phyloP scores from a whole-genome alignment of 2,329 filamentous ascomycete genomes.

The Xylariaceae sp. region DNA sequence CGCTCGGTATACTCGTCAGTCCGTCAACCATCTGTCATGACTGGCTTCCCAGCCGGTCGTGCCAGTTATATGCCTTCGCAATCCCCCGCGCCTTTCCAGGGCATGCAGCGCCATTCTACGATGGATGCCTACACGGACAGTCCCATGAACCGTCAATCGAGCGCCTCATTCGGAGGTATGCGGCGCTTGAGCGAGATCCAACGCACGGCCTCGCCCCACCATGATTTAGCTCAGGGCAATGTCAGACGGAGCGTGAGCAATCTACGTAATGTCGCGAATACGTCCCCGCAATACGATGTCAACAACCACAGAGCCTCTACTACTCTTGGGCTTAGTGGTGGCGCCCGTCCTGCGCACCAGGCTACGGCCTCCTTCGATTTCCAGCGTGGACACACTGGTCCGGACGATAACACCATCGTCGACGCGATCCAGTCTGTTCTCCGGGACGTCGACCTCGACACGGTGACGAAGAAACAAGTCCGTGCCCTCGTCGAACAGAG shows the following conservation, averaged over 20 bases:
- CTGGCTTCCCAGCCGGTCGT: conserved; percentile 65
- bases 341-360: conserved; percentile 44
- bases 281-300: conserved; percentile 40
- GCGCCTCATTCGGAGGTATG: conserved; percentile 58
- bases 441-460: conserved; percentile 85
- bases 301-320: conserved; percentile 38
- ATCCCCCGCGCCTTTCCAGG: conserved; percentile 67
- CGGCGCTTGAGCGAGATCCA: conserved; percentile 35
- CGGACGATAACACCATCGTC: conserved; percentile 73
- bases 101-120: conserved; percentile 38
- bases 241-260: conserved; percentile 57
- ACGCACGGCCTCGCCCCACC: conserved; percentile 52
- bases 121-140: conserved; percentile 45
- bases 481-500: conserved; percentile 87
- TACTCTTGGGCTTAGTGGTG: conserved; percentile 44
- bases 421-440: conserved; percentile 81
- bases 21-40: conserved; percentile 79
- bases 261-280: conserved; percentile 44
- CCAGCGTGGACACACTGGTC: conserved; percentile 53
- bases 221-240: conserved; percentile 46
- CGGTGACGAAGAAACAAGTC: conserved; percentile 97
- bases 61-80: conserved; percentile 74
- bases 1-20: conserved; percentile 93
- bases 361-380: conserved; percentile 55
- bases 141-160: conserved; percentile 60